Evolutionary conservation across 345 rosid genomes (phyloP), one percentile per base, ranked within the genome.

Genomic region (Diplotaxis tenuifolia): DNA sequence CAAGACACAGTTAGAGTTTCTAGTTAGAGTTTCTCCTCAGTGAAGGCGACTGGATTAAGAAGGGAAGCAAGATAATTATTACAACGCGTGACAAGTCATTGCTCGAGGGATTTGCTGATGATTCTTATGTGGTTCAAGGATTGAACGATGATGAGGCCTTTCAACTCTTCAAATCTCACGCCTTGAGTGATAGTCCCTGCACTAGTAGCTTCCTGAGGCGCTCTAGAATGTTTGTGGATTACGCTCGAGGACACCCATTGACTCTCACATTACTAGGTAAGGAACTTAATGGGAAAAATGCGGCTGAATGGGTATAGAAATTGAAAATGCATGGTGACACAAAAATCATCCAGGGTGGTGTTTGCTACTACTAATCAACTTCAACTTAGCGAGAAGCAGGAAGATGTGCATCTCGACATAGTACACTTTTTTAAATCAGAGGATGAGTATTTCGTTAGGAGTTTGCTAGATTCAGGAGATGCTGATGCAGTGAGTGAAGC

Each of bases 341-440:
- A 12, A 63, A 2, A 21, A 22, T 63, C 53, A n/a, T n/a, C n/a
- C 68, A 63, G 15, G 9, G 42, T 36, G 34, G 21, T 8, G 53
- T 31, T 6, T 29, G 42, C 22, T 16, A 6, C n/a, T n/a, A n/a
- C n/a, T n/a, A n/a, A 16, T 61, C 47, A 32, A 10, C 1, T 32
- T 32, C 9, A 45, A 65, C 68, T 65, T 16, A 45, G 6, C 2
- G 55, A 65, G 22, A 28, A 21, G 56, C 56, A 65, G 22, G 49
- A 65, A 45, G 56, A 65, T 45, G 59, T 73, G 3, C 78, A 81
- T 73, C 68, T 78, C 1, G 84, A 81, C 52, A 62, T 83, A 9
- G 79, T 70, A 5, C 69, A 52, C 23, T 80, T 80, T 22, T 78
- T 78, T 5, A 68, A 3, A 7, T n/a, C n/a, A n/a, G n/a, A n/a